Conservation (phyloP, 1,284 basidiomycete genomes). For the Sanghuangporus sanghuang region DNA sequence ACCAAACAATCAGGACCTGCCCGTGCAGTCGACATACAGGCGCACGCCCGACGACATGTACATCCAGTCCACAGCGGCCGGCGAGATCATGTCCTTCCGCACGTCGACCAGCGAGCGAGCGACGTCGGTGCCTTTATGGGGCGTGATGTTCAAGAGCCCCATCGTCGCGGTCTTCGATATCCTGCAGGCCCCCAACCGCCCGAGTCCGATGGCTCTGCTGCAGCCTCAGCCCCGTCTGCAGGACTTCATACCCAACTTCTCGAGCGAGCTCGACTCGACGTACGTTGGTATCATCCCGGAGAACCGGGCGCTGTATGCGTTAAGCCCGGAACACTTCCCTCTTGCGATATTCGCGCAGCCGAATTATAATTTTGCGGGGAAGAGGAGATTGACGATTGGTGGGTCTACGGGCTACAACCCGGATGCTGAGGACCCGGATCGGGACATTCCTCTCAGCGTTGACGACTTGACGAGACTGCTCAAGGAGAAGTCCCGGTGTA, state of each 20-base stretch:
- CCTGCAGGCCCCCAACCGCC: constrained; percentile 40
- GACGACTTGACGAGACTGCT: constrained; percentile 40
- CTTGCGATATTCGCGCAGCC: constrained; percentile 63
- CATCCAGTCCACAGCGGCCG: constrained; percentile 72
- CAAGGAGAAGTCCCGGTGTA: constrained; percentile 30
- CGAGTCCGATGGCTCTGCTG: constrained; percentile 66
- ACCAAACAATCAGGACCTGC: constrained; percentile 72
- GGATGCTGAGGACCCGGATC: constrained; percentile 3
- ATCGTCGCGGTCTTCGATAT: constrained; percentile 82
- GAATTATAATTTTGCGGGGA: constrained; percentile 35
- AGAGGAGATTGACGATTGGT: constrained; percentile 6
- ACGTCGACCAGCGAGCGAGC: constrained; percentile 26
- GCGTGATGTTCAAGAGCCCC: constrained; percentile 49
- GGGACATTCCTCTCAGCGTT: constrained; percentile 35
- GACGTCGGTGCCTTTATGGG: constrained; percentile 53
- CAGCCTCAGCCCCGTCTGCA: constrained; percentile 71
- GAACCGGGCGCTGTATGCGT: constrained; percentile 60
- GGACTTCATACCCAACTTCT: constrained; percentile 48
- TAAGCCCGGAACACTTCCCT: constrained; percentile 71
- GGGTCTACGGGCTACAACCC: constrained; percentile 3
- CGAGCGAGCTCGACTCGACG: constrained; percentile 48
- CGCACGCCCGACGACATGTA: constrained; percentile 71
- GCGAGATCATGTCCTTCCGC: constrained; percentile 70
- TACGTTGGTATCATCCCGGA: constrained; percentile 73
- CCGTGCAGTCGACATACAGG: constrained; percentile 59